These are phyloP conservation scores for Malassezia vespertilionis DNA, from an alignment of 1,284 basidiomycete genomes.

Conservation along the genomic window DNA sequence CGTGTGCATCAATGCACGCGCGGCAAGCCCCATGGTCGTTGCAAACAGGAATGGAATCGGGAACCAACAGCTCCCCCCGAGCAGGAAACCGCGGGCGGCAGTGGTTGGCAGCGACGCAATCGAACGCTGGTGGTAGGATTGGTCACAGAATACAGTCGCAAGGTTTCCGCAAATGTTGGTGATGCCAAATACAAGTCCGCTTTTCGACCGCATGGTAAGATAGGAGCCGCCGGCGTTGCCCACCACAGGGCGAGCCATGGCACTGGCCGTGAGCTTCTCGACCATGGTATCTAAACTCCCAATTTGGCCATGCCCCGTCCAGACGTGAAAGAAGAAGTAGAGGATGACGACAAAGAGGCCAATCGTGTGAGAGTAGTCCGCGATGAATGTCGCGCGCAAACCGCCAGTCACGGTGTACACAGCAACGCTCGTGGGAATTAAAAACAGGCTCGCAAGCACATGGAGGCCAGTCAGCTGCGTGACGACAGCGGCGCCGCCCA, in stretches of 20 bases:
- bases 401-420: constrained; percentile 42
- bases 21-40: constrained; percentile 55
- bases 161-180: constrained; percentile 57
- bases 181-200: constrained; percentile 75
- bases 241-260: constrained; percentile 26
- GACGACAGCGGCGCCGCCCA: constrained; percentile 39
- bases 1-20: constrained; percentile 40
- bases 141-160: constrained; percentile 58
- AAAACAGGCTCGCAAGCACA: constrained; percentile 30
- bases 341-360: constrained; percentile 40
- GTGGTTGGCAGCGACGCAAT: constrained; percentile 70
- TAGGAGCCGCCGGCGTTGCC: constrained; percentile 47
- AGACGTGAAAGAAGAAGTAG: constrained; percentile 60
- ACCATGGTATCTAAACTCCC: constrained; percentile 29
- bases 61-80: constrained; percentile 66
- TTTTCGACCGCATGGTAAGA: constrained; percentile 66
- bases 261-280: constrained; percentile 53
- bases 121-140: constrained; percentile 60
- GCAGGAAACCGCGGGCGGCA: constrained; percentile 76
- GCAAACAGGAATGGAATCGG: constrained; percentile 57
- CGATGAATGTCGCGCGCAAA: constrained; percentile 37
- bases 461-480: constrained; percentile 53
- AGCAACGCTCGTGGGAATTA: constrained; percentile 38
- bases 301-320: constrained; percentile 53
- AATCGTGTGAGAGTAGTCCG: constrained; percentile 42